Evolutionary conservation across 23 red algal species (phyloP).

Genomic region (Gracilariopsis chorda): DNA sequence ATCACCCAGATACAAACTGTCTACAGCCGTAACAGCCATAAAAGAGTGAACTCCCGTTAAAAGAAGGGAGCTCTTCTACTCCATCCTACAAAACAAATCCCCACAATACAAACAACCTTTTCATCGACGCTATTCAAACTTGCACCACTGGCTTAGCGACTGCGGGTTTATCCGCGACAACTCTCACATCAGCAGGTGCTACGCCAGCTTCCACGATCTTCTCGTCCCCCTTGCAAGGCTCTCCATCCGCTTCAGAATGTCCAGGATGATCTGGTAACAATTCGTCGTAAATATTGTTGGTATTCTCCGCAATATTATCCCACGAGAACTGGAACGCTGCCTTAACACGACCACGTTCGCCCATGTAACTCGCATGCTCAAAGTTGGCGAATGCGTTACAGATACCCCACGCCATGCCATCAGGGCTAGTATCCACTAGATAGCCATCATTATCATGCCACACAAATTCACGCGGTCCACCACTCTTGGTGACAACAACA

Average conservation of each 20-base stretch:
- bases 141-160: too few species aligned
- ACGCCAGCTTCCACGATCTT: too few species aligned
- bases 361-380: constrained; percentile 83
- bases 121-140: too few species aligned
- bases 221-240: too few species aligned
- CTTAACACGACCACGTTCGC: constrained; percentile 84
- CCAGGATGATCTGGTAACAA: constrained; percentile 56
- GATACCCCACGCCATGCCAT: constrained; percentile 90
- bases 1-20: too few species aligned
- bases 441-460: constrained; percentile 94
- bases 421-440: constrained; percentile 74
- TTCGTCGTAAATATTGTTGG: constrained; percentile 90
- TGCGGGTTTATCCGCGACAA: too few species aligned
- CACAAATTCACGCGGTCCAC: constrained; percentile 97
- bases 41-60: too few species aligned
- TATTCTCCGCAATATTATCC: constrained; percentile 89
- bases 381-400: constrained; percentile 82
- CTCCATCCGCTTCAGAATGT: background rate
- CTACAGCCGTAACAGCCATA: too few species aligned
- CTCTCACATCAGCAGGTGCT: too few species aligned
- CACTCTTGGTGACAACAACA: constrained; percentile 93
- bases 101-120: too few species aligned
- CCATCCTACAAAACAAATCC: too few species aligned
- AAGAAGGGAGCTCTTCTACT: too few species aligned
- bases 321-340: constrained; percentile 87